These are phyloP conservation scores for Zopfia rhizophila DNA, from an alignment of 2,329 filamentous ascomycete species.

Conservation along the genomic window DNA sequence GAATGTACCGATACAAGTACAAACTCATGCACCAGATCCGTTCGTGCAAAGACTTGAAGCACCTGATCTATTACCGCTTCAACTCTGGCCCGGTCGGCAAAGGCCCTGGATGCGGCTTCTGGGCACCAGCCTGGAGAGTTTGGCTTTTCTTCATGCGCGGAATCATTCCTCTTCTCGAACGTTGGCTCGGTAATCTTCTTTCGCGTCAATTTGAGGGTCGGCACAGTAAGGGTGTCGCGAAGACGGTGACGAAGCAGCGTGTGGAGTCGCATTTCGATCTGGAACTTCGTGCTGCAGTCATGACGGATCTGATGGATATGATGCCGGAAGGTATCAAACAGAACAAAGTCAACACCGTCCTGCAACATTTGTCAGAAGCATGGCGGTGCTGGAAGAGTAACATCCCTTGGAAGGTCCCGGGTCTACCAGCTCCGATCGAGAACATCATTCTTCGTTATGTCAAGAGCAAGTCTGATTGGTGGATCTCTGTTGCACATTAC, in stretches of 20 bases:
- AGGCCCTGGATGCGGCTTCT: constrained; percentile 97
- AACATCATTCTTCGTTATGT: constrained; percentile 99
- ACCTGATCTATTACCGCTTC: constrained; percentile 98
- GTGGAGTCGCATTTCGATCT: constrained; percentile 99
- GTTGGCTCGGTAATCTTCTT: constrained; percentile 96
- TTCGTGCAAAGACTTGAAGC: constrained; percentile 98
- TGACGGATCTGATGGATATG: constrained; percentile 99
- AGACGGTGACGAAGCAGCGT: constrained; percentile 98
- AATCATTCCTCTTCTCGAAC: constrained; percentile 94
- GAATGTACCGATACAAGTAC: constrained; percentile 99
- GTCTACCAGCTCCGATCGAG: constrained; percentile 94
- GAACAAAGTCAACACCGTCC: constrained; percentile 97
- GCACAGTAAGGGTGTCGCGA: constrained; percentile 98
- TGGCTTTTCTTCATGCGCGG: constrained; percentile 99
- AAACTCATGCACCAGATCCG: constrained; percentile 99
- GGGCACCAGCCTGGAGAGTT: constrained; percentile 97
- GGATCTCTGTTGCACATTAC: constrained; percentile 99
- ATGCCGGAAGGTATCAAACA: constrained; percentile 99
- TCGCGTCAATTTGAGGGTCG: constrained; percentile 98
- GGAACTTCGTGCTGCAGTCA: constrained; percentile 95
- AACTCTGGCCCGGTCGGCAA: constrained; percentile 97
- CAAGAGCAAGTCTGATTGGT: constrained; percentile 99
- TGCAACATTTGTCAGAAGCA: constrained; percentile 96
- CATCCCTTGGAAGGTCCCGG: constrained; percentile 99
- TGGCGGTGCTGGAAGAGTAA: constrained; percentile 99